Percentiles rank a stretch among this genome's conserved stretches.
Evolutionary conservation across 192 early-diverging fungal species (phyloP).

Genomic region (Mortierella hygrophila): DNA sequence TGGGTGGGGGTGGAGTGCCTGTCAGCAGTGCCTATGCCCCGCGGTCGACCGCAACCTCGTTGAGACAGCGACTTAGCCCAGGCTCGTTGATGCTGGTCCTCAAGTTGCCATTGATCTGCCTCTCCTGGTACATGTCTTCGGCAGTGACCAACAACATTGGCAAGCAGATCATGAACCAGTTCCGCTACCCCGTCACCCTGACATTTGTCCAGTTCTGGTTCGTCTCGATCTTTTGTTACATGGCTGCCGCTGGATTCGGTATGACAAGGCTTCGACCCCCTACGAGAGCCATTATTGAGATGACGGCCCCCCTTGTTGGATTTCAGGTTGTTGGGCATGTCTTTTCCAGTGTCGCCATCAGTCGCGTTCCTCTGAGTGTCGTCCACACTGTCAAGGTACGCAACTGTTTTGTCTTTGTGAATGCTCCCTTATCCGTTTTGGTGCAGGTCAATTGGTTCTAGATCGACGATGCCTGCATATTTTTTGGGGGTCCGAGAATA

Average conservation of each 20-base stretch:
- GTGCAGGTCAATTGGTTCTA: neutral
- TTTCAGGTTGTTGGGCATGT: constrained; percentile 91
- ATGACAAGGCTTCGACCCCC: constrained; percentile 67
- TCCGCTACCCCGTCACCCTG: constrained; percentile 85
- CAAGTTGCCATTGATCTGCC: constrained; percentile 59
- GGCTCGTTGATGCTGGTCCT: constrained; percentile 10
- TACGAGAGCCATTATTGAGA: constrained; percentile 63
- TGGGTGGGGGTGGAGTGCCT: neutral
- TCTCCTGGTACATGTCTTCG: constrained; percentile 87
- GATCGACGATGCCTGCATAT: neutral
- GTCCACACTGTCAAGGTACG: constrained; percentile 92
- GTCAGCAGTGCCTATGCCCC: constrained; percentile 36
- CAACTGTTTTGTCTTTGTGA: neutral
- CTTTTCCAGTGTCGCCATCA: constrained; percentile 81
- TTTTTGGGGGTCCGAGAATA: neutral
- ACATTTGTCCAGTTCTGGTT: constrained; percentile 89
- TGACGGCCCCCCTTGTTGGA: constrained; percentile 76
- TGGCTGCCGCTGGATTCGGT: constrained; percentile 55
- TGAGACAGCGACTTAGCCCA: neutral
- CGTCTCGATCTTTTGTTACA: constrained; percentile 73
- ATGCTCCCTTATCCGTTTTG: neutral
- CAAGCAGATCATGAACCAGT: constrained; percentile 84
- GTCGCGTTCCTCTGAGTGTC: constrained; percentile 83
- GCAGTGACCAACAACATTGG: constrained; percentile 87
- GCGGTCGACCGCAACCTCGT: neutral